Evolutionary conservation across 2,329 filamentous ascomycete species (phyloP).

Genomic region (Pyrenochaeta sp.): DNA sequence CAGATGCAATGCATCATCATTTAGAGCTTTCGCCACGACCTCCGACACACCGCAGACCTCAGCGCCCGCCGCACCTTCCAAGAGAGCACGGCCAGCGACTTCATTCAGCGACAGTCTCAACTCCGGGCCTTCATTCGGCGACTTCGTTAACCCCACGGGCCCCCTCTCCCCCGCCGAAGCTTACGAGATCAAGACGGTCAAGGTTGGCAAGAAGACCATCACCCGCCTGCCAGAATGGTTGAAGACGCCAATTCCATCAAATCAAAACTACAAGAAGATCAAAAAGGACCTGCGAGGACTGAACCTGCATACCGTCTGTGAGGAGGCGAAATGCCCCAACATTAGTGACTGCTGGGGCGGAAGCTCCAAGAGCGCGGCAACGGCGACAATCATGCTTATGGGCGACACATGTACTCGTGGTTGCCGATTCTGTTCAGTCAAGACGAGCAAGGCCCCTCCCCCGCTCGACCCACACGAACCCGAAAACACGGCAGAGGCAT

Average conservation of each 20-base stretch:
- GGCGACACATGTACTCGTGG: constrained; percentile 97
- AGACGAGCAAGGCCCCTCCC: constrained; percentile 78
- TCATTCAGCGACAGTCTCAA: constrained; percentile 70
- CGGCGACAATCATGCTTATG: constrained; percentile 99
- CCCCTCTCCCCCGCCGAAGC: constrained; percentile 59
- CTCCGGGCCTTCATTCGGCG: constrained; percentile 68
- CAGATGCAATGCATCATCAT: constrained; percentile 17
- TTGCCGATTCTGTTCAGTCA: constrained; percentile 96
- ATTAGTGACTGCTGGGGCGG: constrained; percentile 99
- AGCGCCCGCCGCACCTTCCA: constrained; percentile 28
- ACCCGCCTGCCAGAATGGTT: constrained; percentile 89
- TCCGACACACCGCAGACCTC: constrained; percentile 33
- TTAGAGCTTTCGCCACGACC: constrained; percentile 44
- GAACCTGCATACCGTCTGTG: constrained; percentile 93
- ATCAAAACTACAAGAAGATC: constrained; percentile 90
- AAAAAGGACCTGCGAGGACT: constrained; percentile 91
- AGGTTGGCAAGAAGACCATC: constrained; percentile 70
- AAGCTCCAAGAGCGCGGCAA: constrained; percentile 84
- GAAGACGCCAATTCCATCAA: constrained; percentile 90
- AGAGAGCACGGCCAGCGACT: constrained; percentile 55
- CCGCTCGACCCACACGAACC: constrained; percentile 95
- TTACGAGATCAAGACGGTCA: constrained; percentile 67
- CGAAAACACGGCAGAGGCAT: constrained; percentile 93
- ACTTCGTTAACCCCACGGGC: constrained; percentile 63
- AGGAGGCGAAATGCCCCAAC: constrained; percentile 96